phyloP scores from a whole-genome alignment of 2,329 filamentous ascomycete species.

The Colletotrichum eleusines region DNA sequence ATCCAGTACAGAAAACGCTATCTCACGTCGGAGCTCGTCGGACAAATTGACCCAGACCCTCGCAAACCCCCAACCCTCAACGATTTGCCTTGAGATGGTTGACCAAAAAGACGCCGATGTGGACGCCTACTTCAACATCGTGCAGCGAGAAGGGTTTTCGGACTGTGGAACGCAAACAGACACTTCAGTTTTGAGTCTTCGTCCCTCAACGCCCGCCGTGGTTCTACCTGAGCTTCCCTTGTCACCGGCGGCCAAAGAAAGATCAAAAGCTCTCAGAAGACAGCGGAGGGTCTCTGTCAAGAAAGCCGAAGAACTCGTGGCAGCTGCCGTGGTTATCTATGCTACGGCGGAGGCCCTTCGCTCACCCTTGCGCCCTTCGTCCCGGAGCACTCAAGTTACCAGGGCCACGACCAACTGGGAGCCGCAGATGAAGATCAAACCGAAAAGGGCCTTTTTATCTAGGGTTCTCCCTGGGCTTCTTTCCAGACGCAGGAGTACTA shows the following conservation, averaged over 20 bases:
- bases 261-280: conserved; percentile 58
- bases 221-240: conserved; percentile 58
- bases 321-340: conserved; percentile 66
- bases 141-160: conserved; percentile 20
- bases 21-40: conserved; percentile 31
- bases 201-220: conserved; percentile 61
- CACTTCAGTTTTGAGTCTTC: conserved; percentile 50
- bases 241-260: conserved; percentile 55
- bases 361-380: conserved; percentile 52
- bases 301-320: conserved; percentile 64
- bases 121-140: conserved; percentile 19
- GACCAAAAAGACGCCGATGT: conserved; percentile 22
- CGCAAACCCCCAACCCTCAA: background rate
- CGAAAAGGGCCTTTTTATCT: conserved; percentile 49
- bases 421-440: conserved; percentile 45
- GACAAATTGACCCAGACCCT: conserved; percentile 41
- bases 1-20: background rate
- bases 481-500: conserved; percentile 50
- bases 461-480: conserved; percentile 46
- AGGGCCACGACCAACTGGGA: conserved; percentile 47
- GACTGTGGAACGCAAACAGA: conserved; percentile 41
- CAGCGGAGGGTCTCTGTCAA: conserved; percentile 60
- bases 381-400: conserved; percentile 43
- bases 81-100: background rate
- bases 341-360: conserved; percentile 63